Percentiles rank a stretch among this genome's conserved stretches.
Conservation (phyloP, 345 rosid species). For the Orychophragmus violaceus region DNA sequence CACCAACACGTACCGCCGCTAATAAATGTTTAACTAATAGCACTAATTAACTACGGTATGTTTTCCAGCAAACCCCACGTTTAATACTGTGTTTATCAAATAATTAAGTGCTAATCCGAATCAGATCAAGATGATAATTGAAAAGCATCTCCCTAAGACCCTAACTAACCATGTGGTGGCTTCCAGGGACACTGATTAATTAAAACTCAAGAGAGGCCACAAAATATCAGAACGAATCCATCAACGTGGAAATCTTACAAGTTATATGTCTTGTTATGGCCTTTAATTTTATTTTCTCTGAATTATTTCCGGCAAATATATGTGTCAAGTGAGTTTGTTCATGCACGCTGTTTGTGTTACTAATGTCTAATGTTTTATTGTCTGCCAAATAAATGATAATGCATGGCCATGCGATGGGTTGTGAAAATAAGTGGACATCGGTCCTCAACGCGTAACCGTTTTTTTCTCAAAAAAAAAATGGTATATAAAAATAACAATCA, state of each 20-base stretch:
- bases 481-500: not conserved
- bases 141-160: constrained; percentile 23
- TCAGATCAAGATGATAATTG: constrained; percentile 32
- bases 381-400: constrained; percentile 27
- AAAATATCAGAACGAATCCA: constrained; percentile 25
- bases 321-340: constrained; percentile 25
- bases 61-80: constrained; percentile 35
- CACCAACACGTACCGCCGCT: constrained; percentile 4
- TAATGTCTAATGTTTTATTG: constrained; percentile 31
- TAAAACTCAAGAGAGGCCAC: constrained; percentile 12
- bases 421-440: constrained; percentile 28
- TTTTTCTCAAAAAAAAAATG: not conserved
- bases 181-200: constrained; percentile 3
- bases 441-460: constrained; percentile 14
- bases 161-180: constrained; percentile 35
- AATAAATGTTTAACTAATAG: no score
- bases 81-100: constrained; percentile 22
- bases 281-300: not conserved
- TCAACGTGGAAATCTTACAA: constrained; percentile 22
- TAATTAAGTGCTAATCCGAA: constrained; percentile 27
- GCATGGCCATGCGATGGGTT: constrained; percentile 19
- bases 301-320: constrained; percentile 30
- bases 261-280: constrained; percentile 21
- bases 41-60: constrained; percentile 13
- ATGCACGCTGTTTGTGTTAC: constrained; percentile 18